These are phyloP conservation scores for Aspergillus funiculosus DNA, from an alignment of 495 filamentous ascomycete genomes.

Conservation along the genomic window DNA sequence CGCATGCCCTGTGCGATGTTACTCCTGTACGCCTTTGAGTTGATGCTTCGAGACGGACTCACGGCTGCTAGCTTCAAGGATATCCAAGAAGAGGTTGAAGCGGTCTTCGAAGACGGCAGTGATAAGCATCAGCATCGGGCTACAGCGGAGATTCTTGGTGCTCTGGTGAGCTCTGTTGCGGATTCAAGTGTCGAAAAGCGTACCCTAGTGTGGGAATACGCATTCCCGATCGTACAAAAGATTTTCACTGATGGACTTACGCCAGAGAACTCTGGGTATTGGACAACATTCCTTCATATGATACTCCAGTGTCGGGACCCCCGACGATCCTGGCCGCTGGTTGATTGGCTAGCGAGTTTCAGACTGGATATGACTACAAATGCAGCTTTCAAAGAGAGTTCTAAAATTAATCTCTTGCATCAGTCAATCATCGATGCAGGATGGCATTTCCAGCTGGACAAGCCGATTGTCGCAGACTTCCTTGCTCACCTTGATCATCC, in stretches of 20 bases:
- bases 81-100: slow-evolving; percentile 68
- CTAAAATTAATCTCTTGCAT: slow-evolving; percentile 87
- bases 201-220: slow-evolving; percentile 76
- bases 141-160: slow-evolving; percentile 88
- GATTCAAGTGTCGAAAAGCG: slow-evolving; percentile 65
- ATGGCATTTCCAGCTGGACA: slow-evolving; percentile 94
- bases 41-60: slow-evolving; percentile 65
- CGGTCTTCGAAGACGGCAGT: slow-evolving; percentile 80
- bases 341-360: slow-evolving; percentile 79
- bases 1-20: slow-evolving; percentile 78
- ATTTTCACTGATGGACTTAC: slow-evolving; percentile 86
- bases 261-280: slow-evolving; percentile 90
- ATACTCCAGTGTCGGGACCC: slow-evolving; percentile 80
- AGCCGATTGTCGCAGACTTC: slow-evolving; percentile 86
- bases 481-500: slow-evolving; percentile 90
- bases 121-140: slow-evolving; percentile 98
- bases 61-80: slow-evolving; percentile 80
- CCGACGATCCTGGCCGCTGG: slow-evolving; percentile 75
- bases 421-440: slow-evolving; percentile 82
- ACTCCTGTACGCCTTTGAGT: slow-evolving; percentile 80
- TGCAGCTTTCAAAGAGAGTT: slow-evolving; percentile 97
- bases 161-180: slow-evolving; percentile 66
- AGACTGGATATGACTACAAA: slow-evolving; percentile 90
- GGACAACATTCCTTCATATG: slow-evolving; percentile 88
- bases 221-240: slow-evolving; percentile 78